Evolutionary conservation across 129 eudicot genomes (phyloP).

Genomic region (Glebionis coronaria): DNA sequence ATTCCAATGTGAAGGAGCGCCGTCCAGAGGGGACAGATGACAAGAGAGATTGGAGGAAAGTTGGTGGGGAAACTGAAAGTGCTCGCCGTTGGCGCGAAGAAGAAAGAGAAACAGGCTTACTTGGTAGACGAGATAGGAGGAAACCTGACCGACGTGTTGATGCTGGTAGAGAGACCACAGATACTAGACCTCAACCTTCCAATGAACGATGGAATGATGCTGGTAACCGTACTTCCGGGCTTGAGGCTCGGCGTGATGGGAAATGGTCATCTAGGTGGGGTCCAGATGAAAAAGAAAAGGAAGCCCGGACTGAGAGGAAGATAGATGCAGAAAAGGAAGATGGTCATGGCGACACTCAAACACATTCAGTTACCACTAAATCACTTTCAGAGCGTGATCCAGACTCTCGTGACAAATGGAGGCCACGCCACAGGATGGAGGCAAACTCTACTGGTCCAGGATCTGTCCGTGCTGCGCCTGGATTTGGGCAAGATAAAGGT

Average conservation of each 20-base stretch:
- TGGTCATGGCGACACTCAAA: slow-evolving; percentile 44
- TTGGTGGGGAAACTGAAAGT: slow-evolving; percentile 54
- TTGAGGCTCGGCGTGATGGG: slow-evolving; percentile 65
- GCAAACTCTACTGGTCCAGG: slow-evolving; percentile 53
- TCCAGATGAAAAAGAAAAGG: slow-evolving; percentile 93
- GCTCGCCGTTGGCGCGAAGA: slow-evolving; percentile 99
- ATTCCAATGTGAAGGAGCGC: slow-evolving; percentile 67
- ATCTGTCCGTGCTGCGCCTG: slow-evolving; percentile 85
- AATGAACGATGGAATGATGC: slow-evolving; percentile 76
- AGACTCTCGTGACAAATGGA: slow-evolving; percentile 91
- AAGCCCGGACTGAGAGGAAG: slow-evolving; percentile 56
- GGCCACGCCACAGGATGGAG: slow-evolving; percentile 95
- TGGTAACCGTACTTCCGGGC: slow-evolving; percentile 50
- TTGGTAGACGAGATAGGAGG: slow-evolving; percentile 81
- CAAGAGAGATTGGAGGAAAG: slow-evolving; percentile 84
- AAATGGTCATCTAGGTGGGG: slow-evolving; percentile 99
- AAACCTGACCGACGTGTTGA: slow-evolving; percentile 85
- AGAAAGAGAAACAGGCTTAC: slow-evolving; percentile 98
- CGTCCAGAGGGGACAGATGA: slow-evolving; percentile 73
- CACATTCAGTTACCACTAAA: slow-evolving; percentile 38
- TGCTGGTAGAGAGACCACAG: slow-evolving; percentile 54
- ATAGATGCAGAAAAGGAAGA: slow-evolving; percentile 68
- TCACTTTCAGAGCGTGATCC: slow-evolving; percentile 67
- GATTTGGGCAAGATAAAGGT: slow-evolving; percentile 81
- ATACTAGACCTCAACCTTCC: slow-evolving; percentile 48